Evolutionary conservation across 1,284 basidiomycete species (phyloP), one percentile per base, ranked within the genome.

Genomic region (Irpex sp.): DNA sequence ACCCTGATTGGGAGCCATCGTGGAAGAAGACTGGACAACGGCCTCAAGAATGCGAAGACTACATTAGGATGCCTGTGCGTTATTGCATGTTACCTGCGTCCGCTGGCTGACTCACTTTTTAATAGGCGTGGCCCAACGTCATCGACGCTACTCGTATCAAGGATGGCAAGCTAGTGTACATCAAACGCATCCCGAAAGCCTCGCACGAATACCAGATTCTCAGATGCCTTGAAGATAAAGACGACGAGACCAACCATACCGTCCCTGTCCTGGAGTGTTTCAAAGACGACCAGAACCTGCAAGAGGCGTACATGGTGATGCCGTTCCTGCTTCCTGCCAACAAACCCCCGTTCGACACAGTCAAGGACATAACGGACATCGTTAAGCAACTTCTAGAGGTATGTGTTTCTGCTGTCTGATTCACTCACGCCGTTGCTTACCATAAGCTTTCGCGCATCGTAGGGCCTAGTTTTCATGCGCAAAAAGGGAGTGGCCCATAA

Each of bases 401-500:
- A 58, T 13, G 60, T 57, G 15, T 15, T 44, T 44, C 15, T n/a
- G 51, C 1, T 36, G n/a, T n/a, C n/a, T n/a, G n/a, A n/a, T n/a
- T n/a, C n/a, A n/a, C n/a, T n/a, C n/a, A n/a, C n/a, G n/a, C n/a
- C n/a, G n/a, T n/a, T n/a, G n/a, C n/a, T n/a, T n/a, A n/a, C n/a
- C n/a, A n/a, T n/a, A n/a, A n/a, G n/a, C n/a, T n/a, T n/a, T n/a
- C n/a, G n/a, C n/a, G n/a, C n/a, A n/a, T n/a, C n/a, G 11, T 5
- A 81, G 78, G 78, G 78, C 4, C 57, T 81, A 0, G 68, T 70
- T 59, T 81, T 76, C 58, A 72, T 81, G 67, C 80, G 81, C 63
- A 26, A 72, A 4, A 67, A 76, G 19, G 64, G 73, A 47, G 70
- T 81, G n/a, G 77, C 75, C 3, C 79, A 81, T 66, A 66, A 77